Evolutionary conservation across 306 rosid genomes (phyloP), one percentile per base, ranked within the genome.

Genomic region (Hylodesmum podocarpum): DNA sequence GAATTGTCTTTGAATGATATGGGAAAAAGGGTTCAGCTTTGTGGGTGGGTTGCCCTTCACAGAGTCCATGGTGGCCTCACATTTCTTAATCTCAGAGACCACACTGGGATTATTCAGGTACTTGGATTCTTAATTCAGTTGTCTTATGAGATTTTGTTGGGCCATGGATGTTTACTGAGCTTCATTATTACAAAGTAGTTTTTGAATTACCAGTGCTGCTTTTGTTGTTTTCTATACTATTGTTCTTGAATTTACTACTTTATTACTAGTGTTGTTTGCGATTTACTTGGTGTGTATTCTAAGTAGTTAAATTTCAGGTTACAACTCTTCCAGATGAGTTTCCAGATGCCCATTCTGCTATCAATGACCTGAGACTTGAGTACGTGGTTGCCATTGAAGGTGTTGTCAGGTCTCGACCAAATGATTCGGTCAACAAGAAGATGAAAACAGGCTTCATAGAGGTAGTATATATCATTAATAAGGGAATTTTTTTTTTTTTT

Each of bases 21-120:
- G 18, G 96, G 96, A 16, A 83, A 89, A 78, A 85, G 77, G 72
- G 96, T 92, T 51, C 82, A 50, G 25, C 88, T 95, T 44, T 95
- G 97, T 82, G 98, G 98, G 4, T 95, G 97, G 97, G 97, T 95
- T 76, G 97, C 98, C 2, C 90, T 92, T 70, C 98, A 92, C 73
- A 84, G 98, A 47, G 86, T 95, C 78, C 97, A 95, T 50, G 97
- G 92, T 78, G 93, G 96, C 63, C 90, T 90, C 59, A 90, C 97
- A 31, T 92, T 90, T 72, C 86, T 92, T 72, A 92, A 90, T 80
- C 97, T 92, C 46, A 79, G 97, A 69, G 98, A 95, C 81, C 93
- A 90, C 34, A 79, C 94, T 49, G 98, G 98, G 13, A 81, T 85
- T 59, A 82, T 92, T 72, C 98, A 95, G 93, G 97, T 92, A 68